Evolutionary conservation across 306 rosid genomes (phyloP), one percentile per base, ranked within the genome.

Genomic region (Oxytropis ochrocephala): DNA sequence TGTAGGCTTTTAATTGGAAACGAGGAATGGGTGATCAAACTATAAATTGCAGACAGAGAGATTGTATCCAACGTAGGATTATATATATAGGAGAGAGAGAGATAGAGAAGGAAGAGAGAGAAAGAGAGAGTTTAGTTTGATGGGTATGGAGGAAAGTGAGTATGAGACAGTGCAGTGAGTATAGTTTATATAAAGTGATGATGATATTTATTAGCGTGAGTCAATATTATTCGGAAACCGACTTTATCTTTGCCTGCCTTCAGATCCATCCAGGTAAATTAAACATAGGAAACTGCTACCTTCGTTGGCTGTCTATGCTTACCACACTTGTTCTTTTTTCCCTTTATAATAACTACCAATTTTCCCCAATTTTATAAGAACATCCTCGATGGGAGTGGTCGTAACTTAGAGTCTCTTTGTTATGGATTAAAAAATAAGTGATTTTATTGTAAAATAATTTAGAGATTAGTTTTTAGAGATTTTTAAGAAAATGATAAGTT

Each of bases 181-280:
- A 35, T 8, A 12, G n/a, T n/a, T n/a, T n/a, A n/a, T n/a, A n/a
- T n/a, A n/a, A n/a, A n/a, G n/a, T n/a, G n/a, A n/a, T n/a, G n/a
- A n/a, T n/a, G n/a, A n/a, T n/a, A n/a, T n/a, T n/a, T n/a, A n/a
- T n/a, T n/a, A n/a, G n/a, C 7, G 18, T 42, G 17, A 51, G 63
- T 14, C 17, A 46, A 12, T 19, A 41, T 11, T 73, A 21, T 62
- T 69, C 6, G 78, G 85, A 75, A 81, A 81, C 85, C 69, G 77
- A 47, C 72, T 57, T 19, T 30, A 38, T 11, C 11, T 38, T 3
- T 60, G 43, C 47, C 60, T 79, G 16, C 60, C 24, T 33, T 62
- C 76, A 67, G 83, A 81, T 84, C 86, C 77, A 81, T 84, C 86
- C 77, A 72, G 75, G 64, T 50, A 50, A 35, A 6, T 33, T 5